Percentiles rank a stretch among this genome's conserved stretches.
These are phyloP conservation scores for Boletus chippewaensis DNA, from an alignment of 1,284 basidiomycete species.

Conservation along the genomic window DNA sequence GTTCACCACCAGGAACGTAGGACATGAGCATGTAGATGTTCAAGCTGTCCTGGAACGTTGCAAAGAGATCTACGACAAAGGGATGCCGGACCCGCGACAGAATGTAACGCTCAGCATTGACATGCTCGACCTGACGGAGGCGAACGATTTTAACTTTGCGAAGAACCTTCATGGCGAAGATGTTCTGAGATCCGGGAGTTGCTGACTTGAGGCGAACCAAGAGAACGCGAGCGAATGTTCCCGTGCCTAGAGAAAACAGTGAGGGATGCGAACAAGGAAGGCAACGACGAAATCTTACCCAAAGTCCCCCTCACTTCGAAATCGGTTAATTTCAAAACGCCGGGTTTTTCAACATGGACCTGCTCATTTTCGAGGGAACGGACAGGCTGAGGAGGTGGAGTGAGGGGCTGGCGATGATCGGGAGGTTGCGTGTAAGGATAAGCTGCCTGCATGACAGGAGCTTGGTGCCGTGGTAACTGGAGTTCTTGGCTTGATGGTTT, in stretches of 20 bases:
- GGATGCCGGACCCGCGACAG: slow-evolving; percentile 80
- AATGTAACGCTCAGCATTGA: slow-evolving; percentile 95
- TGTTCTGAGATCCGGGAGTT: slow-evolving; percentile 46
- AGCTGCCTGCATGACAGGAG: slow-evolving; percentile 7
- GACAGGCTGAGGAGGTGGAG: slow-evolving; percentile 41
- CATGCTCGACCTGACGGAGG: slow-evolving; percentile 96
- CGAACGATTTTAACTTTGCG: slow-evolving; percentile 91
- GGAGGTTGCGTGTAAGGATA: slow-evolving; percentile 13
- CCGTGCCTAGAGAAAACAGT: slow-evolving; percentile 59
- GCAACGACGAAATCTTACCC: slow-evolving; percentile 40
- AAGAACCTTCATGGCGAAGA: slow-evolving; percentile 91
- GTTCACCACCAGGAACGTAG: slow-evolving; percentile 94
- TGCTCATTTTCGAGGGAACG: slow-evolving; percentile 63
- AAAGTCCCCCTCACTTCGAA: slow-evolving; percentile 76
- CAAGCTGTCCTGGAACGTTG: slow-evolving; percentile 91
- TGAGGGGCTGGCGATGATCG: slow-evolving; percentile 18
- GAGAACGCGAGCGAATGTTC: slow-evolving; percentile 90
- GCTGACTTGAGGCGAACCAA: slow-evolving; percentile 65
- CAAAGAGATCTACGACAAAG: slow-evolving; percentile 84
- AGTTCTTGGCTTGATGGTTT: slow-evolving; percentile 10
- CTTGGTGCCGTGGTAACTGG: slow-evolving; percentile 6
- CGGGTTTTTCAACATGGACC: slow-evolving; percentile 51
- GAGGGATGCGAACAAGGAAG: slow-evolving; percentile 4
- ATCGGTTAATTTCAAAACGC: slow-evolving; percentile 59
- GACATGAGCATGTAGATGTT: slow-evolving; percentile 99